Percentiles rank a stretch among this genome's conserved stretches.
Conservation (phyloP, 2,329 filamentous ascomycete species). For the Talaromyces marneffei region DNA sequence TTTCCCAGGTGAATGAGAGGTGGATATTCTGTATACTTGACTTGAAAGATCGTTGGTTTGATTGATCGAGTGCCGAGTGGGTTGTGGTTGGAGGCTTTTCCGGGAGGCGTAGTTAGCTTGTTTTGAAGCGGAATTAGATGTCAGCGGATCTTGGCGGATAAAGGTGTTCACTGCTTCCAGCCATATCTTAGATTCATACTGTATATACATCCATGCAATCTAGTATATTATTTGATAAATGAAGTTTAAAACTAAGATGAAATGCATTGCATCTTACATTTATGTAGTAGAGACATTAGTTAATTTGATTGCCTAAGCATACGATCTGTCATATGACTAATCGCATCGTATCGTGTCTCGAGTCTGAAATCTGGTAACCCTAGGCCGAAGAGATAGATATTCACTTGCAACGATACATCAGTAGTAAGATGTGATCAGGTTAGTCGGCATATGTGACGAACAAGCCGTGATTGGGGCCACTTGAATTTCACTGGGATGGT, state of each 20-base stretch:
- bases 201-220: not conserved
- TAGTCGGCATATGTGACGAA: not conserved
- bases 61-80: not conserved
- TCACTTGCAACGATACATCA: not conserved
- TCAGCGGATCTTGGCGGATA: constrained; percentile 2
- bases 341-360: not conserved
- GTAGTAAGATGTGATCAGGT: not conserved
- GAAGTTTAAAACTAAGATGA: not conserved
- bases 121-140: not conserved
- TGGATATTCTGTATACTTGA: not conserved
- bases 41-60: not conserved
- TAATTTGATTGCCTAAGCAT: not conserved
- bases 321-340: not conserved
- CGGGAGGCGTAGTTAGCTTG: not conserved
- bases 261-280: too few relatives aligned
- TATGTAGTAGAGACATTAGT: not conserved
- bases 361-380: not conserved
- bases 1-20: not conserved
- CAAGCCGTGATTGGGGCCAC: not conserved
- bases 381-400: not conserved
- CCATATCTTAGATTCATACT: too few relatives aligned
- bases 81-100: not conserved
- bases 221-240: not conserved
- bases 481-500: not conserved
- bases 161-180: not conserved